phyloP scores from a whole-genome alignment of 2,329 filamentous ascomycete species.

The Capronia coronata region DNA sequence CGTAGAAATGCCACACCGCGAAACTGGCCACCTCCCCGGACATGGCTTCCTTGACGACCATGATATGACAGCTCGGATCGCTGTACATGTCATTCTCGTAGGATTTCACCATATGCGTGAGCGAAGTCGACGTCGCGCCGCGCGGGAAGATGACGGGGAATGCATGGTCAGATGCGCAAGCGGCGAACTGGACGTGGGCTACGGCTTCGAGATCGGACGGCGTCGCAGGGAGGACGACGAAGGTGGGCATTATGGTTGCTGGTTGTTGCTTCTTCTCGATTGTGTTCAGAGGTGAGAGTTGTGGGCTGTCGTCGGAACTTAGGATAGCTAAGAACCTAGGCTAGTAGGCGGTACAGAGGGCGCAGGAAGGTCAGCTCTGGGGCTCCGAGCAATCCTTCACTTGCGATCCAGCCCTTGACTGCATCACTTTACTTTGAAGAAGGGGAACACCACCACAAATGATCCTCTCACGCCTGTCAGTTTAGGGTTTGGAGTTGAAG shows the following conservation, averaged over 20 bases:
- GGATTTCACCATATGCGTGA: slow-evolving; percentile 17
- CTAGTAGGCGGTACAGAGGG: too few species aligned
- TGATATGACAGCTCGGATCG: slow-evolving; percentile 19
- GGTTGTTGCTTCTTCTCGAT: background rate
- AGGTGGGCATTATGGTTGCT: slow-evolving; percentile 20
- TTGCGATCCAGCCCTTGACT: too few species aligned
- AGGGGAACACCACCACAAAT: too few species aligned
- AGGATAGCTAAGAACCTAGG: too few species aligned
- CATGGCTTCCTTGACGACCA: slow-evolving; percentile 23
- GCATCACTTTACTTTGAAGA: too few species aligned
- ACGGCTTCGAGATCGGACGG: slow-evolving; percentile 20
- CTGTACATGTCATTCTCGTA: slow-evolving; percentile 21
- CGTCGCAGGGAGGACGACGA: slow-evolving; percentile 20
- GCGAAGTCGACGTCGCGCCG: slow-evolving; percentile 15
- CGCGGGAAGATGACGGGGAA: slow-evolving; percentile 23
- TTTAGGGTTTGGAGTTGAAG: too few species aligned
- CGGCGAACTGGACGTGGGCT: slow-evolving; percentile 19
- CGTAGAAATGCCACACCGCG: slow-evolving; percentile 25
- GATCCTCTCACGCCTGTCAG: too few species aligned
- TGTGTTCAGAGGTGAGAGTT: too few species aligned
- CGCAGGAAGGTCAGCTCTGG: too few species aligned
- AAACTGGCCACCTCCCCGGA: slow-evolving; percentile 22
- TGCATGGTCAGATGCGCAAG: slow-evolving; percentile 17
- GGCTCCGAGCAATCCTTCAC: too few species aligned
- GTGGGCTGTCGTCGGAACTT: too few species aligned